phyloP scores from a whole-genome alignment of 176 grass and related monocot genomes.

The Juncus inflexus region DNA sequence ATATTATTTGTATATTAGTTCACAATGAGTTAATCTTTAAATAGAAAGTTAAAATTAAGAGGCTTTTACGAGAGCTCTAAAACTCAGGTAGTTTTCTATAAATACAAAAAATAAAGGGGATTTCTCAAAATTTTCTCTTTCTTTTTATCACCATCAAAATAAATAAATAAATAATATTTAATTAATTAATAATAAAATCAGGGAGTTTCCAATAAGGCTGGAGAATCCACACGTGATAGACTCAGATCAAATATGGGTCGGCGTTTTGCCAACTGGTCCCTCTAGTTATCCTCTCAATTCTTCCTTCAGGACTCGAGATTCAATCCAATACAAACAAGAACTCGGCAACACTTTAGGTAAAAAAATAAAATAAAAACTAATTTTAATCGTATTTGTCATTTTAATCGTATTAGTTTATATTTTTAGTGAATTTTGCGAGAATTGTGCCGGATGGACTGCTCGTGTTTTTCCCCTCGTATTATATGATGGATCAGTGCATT shows the following conservation, averaged over 20 bases:
- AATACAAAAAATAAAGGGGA: constrained; percentile 9
- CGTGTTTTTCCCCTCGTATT: constrained; percentile 98
- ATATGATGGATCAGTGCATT: constrained; percentile 95
- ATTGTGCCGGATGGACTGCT: constrained; percentile 95
- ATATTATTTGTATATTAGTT: no score
- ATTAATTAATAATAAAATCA: constrained; percentile 26
- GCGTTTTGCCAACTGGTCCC: constrained; percentile 81
- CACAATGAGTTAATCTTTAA: no score
- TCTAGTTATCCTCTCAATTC: constrained; percentile 93
- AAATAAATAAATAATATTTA: constrained; percentile 5
- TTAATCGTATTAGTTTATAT: constrained; percentile 10
- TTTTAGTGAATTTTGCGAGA: constrained; percentile 89
- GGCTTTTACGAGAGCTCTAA: no score
- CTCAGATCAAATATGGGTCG: constrained; percentile 82
- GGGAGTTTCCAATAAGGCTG: constrained; percentile 91
- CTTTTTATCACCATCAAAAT: constrained; percentile 14
- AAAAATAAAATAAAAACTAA: no score
- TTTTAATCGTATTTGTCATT: background rate
- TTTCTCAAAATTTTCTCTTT: constrained; percentile 15
- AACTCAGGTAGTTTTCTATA: background rate
- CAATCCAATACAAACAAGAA: constrained; percentile 95
- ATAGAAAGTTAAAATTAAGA: no score
- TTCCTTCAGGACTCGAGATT: constrained; percentile 67
- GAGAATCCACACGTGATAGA: constrained; percentile 98
- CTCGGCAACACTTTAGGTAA: constrained; percentile 80